These are phyloP conservation scores for Monosporozyma aerobia DNA, from an alignment of 805 yeast genomes.

Conservation along the genomic window DNA sequence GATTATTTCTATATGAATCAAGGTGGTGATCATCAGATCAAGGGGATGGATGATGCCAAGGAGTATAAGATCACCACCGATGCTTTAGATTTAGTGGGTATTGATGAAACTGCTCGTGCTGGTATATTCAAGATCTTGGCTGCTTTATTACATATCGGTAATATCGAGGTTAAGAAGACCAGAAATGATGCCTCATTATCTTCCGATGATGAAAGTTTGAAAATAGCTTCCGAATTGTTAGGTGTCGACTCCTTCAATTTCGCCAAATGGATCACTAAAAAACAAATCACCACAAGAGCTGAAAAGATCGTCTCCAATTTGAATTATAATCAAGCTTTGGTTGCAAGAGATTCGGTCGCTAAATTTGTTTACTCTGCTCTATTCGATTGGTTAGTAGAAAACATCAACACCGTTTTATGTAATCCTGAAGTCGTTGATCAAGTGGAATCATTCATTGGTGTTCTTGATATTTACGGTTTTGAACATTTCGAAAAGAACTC, in stretches of 20 bases:
- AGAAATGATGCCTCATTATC: conserved; percentile 73
- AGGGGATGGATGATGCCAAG: conserved; percentile 69
- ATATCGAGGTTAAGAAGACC: conserved; percentile 76
- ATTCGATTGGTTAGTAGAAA: conserved; percentile 90
- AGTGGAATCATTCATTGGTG: conserved; percentile 79
- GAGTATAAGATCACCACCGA: conserved; percentile 71
- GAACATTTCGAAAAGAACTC: conserved; percentile 93
- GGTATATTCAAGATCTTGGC: conserved; percentile 74
- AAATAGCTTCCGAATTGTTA: conserved; percentile 72
- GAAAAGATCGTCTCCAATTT: conserved; percentile 84
- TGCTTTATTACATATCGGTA: conserved; percentile 86
- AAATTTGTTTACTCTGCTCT: conserved; percentile 86
- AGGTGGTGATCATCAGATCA: conserved; percentile 66
- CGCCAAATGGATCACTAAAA: conserved; percentile 87
- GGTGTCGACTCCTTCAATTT: conserved; percentile 68
- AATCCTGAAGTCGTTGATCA: conserved; percentile 55
- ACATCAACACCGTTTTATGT: conserved; percentile 74
- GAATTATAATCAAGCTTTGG: conserved; percentile 73
- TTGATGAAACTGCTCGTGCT: conserved; percentile 46
- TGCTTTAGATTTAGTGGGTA: conserved; percentile 75
- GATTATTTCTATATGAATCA: conserved; percentile 80
- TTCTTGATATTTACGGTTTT: conserved; percentile 93
- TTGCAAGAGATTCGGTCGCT: conserved; percentile 94
- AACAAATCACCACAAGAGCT: conserved; percentile 83
- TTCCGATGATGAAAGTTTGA: conserved; percentile 78